These are phyloP conservation scores for Thelonectria discophora DNA, from an alignment of 2,329 filamentous ascomycete species.

Conservation along the genomic window DNA sequence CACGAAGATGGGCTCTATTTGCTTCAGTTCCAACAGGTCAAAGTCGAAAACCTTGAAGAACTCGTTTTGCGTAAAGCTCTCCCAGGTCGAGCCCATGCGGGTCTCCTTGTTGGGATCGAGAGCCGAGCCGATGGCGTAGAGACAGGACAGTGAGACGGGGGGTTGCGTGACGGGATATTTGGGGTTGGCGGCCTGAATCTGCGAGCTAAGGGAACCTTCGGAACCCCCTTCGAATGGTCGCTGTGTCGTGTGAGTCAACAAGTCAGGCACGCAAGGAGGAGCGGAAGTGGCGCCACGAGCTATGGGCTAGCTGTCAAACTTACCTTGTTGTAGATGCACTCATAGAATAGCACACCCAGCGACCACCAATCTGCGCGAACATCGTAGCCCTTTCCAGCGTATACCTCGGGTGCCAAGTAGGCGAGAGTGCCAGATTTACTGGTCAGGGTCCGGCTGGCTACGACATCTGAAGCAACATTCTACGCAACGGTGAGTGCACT, in stretches of 20 bases:
- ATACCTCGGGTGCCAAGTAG: constrained; percentile 95
- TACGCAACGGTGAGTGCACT: constrained; percentile 51
- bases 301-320: constrained; percentile 47
- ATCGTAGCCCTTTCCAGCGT: constrained; percentile 87
- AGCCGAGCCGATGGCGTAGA: constrained; percentile 87
- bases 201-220: constrained; percentile 79
- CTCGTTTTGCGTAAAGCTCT: constrained; percentile 85
- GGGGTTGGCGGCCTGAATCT: constrained; percentile 83
- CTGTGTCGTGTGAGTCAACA: constrained; percentile 54
- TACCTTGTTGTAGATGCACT: constrained; percentile 99
- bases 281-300: background rate
- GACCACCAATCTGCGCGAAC: constrained; percentile 99
- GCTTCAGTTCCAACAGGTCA: constrained; percentile 81
- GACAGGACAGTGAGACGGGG: constrained; percentile 85
- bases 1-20: constrained; percentile 88
- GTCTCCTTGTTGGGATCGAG: constrained; percentile 81
- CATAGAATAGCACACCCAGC: constrained; percentile 95
- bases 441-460: constrained; percentile 81
- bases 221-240: constrained; percentile 92
- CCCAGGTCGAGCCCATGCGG: constrained; percentile 86
- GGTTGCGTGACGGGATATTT: constrained; percentile 94
- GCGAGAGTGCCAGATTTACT: constrained; percentile 97
- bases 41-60: constrained; percentile 93
- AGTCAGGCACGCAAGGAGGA: background rate
- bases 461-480: constrained; percentile 97